Base-by-base conservation (phyloP, 2,329 filamentous ascomycete species). In the Thelonectria rubi region DNA sequence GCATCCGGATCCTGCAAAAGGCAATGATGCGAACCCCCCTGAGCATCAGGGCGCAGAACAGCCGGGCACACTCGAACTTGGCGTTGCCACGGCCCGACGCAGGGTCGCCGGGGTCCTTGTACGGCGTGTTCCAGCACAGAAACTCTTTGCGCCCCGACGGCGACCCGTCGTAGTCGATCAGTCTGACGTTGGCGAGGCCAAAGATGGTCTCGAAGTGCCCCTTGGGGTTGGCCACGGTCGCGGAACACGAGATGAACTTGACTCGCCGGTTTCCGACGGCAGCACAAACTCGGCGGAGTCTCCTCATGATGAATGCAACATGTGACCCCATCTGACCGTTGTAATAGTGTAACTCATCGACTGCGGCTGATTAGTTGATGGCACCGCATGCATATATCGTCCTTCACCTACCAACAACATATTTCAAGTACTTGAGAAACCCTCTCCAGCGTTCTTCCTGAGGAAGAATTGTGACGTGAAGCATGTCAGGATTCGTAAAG, bases 401-500 rank as follows among this genome's bases (percentile, higher is more conserved):
- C 5, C 5, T 30, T 30, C 37, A 75, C 81, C 66, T 72, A 83
- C 82, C 81, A 8, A 99, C 95, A 1, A 99, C 94, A 72, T 91
- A 97, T 66, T 90, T 91, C 14, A 99, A 79, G 67, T 97, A 93
- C 75, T 92, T 87, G n/a, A 99, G 76, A 68, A 97, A 98, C 0
- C 86, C 87, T 48, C 94, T 86, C 95, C 95, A 99, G 30, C 86
- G 86, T 65, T 93, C 90, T 78, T 99, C 95, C 72, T 97, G 92
- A 0, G 95, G 94, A 3, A 99, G 78, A 24, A 99, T 96, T 0
- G 93, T 96, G 34, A 97, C 87, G 69, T 99, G 95, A 37, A 99
- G 83, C 94, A 98, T 99, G 72, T 99, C 95, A 0, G 95, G 95
- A 70, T 99, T 99, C 0, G 95, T 99, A 72, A 99, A 97, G 52